Percentiles rank a stretch among this genome's conserved stretches.
Conservation (phyloP, 768 basidiomycete species). For the Mycena maculata region DNA sequence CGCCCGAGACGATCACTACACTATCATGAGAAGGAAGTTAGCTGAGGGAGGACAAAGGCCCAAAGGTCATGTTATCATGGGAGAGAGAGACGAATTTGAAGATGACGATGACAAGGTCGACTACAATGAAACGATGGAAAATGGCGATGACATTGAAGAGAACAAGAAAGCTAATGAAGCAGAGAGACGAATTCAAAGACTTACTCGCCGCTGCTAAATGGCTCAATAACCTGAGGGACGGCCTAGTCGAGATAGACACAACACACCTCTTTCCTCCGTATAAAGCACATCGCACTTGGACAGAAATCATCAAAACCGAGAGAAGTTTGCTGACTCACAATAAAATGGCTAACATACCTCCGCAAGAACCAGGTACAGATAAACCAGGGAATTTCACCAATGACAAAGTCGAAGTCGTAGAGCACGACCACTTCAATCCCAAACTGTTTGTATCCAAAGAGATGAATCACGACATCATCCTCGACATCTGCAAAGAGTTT, state of each 20-base stretch:
- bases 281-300: not conserved
- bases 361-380: no score
- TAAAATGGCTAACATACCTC: not conserved
- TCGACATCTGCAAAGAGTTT: not conserved
- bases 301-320: not conserved
- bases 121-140: no score
- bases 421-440: not conserved
- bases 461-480: not conserved
- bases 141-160: not conserved
- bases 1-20: conserved; percentile 44
- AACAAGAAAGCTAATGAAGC: not conserved
- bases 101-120: no score
- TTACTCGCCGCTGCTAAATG: not conserved
- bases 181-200: not conserved
- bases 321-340: not conserved
- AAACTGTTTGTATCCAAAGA: not conserved
- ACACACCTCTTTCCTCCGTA: not conserved
- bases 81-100: no score
- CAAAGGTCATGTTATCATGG: no score
- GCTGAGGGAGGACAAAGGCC: conserved; percentile 5
- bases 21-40: conserved; percentile 32
- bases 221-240: not conserved
- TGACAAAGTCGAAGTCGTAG: not conserved
- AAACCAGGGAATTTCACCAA: not conserved
- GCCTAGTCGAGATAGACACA: not conserved